A percentile compares a stretch with the other conserved stretches of the same genome.
Conservation (phyloP, 1,284 basidiomycete genomes). For the Ganoderma boninense region DNA sequence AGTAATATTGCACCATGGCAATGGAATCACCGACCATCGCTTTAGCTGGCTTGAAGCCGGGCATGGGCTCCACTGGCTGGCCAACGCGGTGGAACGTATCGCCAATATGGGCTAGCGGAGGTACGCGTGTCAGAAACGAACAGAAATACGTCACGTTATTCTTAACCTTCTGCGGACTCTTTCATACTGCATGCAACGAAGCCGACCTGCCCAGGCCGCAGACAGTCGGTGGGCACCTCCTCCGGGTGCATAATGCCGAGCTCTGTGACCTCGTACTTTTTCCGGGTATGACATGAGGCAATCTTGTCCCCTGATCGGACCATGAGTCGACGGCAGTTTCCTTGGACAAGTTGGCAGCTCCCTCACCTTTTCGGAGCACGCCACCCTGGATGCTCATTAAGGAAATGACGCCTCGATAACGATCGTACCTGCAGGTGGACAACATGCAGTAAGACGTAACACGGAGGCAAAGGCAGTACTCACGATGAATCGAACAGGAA, state of each 20-base stretch:
- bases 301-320: conserved; percentile 84
- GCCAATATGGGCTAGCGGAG: conserved; percentile 80
- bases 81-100: conserved; percentile 90
- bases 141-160: neutral
- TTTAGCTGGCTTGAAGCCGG: conserved; percentile 93
- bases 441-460: conserved; percentile 9
- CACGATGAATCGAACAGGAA: conserved; percentile 94
- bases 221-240: conserved; percentile 73
- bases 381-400: conserved; percentile 84
- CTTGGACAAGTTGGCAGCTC: conserved; percentile 13
- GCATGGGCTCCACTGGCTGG: conserved; percentile 83
- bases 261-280: conserved; percentile 93
- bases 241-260: conserved; percentile 94
- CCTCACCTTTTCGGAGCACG: conserved; percentile 66
- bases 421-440: conserved; percentile 79
- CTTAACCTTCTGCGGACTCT: conserved; percentile 90
- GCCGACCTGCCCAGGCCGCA: conserved; percentile 92
- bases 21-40: conserved; percentile 76
- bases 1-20: neutral
- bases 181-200: conserved; percentile 97
- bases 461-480: conserved; percentile 42
- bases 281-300: conserved; percentile 85
- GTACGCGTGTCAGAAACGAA: conserved; percentile 18
- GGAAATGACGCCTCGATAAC: conserved; percentile 96
- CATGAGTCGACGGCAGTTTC: conserved; percentile 12